Evolutionary conservation across 352 stramenopile species (phyloP).

Genomic region (Phytopythium litorale): DNA sequence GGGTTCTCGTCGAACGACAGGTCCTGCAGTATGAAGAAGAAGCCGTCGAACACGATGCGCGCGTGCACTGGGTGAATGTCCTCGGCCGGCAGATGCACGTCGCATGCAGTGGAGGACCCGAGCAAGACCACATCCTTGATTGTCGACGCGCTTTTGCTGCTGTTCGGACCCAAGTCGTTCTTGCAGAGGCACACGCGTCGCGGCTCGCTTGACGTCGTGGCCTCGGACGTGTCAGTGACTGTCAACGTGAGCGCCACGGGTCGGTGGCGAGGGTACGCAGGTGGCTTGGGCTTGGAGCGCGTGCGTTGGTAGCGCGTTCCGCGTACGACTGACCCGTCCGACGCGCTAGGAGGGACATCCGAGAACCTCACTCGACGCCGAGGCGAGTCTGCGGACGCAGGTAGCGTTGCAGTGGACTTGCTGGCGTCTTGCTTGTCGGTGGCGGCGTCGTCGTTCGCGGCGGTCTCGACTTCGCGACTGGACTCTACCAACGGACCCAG

Average conservation of each 20-base stretch:
- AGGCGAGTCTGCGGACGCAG: background rate
- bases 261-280: constrained; percentile 4
- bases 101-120: constrained; percentile 47
- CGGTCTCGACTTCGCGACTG: constrained; percentile 9
- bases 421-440: background rate
- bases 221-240: constrained; percentile 1
- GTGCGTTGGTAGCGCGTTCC: constrained; percentile 52
- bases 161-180: background rate
- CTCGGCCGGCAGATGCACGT: constrained; percentile 42
- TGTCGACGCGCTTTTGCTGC: background rate
- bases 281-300: constrained; percentile 1
- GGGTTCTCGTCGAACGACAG: constrained; percentile 66
- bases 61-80: constrained; percentile 53
- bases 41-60: constrained; percentile 57
- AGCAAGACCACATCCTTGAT: constrained; percentile 45
- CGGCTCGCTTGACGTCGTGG: background rate
- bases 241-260: constrained; percentile 10
- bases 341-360: constrained; percentile 17
- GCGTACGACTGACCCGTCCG: constrained; percentile 28
- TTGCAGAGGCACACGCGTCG: background rate
- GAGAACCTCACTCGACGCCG: constrained; percentile 24
- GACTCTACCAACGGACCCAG: background rate
- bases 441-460: background rate
- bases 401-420: background rate
- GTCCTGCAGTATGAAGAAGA: constrained; percentile 67